Conservation (phyloP, 805 yeast species). For the Yarrowia divulgata region DNA sequence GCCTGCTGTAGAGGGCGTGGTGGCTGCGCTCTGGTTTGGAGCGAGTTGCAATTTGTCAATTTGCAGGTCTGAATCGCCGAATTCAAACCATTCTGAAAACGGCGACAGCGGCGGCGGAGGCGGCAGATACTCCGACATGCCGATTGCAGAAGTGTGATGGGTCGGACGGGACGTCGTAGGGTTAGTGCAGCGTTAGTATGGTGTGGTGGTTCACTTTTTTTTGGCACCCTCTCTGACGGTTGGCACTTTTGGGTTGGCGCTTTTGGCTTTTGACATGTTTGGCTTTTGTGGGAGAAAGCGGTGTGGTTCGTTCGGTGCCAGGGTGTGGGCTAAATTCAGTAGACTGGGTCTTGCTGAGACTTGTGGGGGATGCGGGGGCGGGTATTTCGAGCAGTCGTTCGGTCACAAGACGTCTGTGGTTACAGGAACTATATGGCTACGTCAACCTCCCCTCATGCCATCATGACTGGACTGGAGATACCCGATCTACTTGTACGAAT, state of each 20-base stretch:
- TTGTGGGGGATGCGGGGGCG: background rate
- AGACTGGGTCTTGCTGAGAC: too few species aligned
- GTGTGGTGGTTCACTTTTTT: background rate
- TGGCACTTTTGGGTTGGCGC: conserved; percentile 2
- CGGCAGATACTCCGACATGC: conserved; percentile 44
- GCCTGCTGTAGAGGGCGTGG: conserved; percentile 3
- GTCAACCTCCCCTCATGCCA: background rate
- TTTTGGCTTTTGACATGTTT: conserved; percentile 11
- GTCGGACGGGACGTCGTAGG: background rate
- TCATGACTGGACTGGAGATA: background rate
- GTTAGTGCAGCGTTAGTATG: conserved; percentile 3
- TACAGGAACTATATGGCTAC: background rate
- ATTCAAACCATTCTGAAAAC: conserved; percentile 44
- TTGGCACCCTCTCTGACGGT: background rate
- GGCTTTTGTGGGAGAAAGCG: background rate
- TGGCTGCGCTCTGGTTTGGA: background rate
- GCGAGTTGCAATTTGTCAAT: conserved; percentile 32
- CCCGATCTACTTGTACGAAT: too few species aligned
- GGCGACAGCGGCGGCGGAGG: conserved; percentile 48
- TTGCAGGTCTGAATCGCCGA: conserved; percentile 36
- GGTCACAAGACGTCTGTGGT: too few species aligned
- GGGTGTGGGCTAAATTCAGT: background rate
- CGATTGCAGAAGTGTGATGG: background rate
- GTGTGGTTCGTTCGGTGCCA: background rate
- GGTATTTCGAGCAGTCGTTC: background rate